Conservation (phyloP, 2,329 filamentous ascomycete species). For the Aspergillus flavus region DNA sequence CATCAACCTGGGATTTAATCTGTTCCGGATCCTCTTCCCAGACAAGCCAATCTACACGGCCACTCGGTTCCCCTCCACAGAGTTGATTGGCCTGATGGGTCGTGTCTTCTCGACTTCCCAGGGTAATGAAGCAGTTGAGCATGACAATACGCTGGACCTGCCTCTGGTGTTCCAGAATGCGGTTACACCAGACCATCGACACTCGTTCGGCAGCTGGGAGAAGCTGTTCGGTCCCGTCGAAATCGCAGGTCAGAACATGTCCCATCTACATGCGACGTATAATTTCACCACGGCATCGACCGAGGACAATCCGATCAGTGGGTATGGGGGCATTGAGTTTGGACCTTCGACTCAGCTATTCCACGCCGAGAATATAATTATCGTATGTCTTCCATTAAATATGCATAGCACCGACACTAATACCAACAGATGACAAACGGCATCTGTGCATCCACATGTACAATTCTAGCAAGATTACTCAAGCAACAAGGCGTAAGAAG, state of each 20-base stretch:
- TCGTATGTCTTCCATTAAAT: slow-evolving; percentile 20
- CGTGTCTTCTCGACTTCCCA: slow-evolving; percentile 22
- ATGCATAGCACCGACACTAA: too few species aligned
- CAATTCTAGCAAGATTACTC: slow-evolving; percentile 60
- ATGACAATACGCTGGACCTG: background rate
- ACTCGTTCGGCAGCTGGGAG: slow-evolving; percentile 45
- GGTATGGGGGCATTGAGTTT: slow-evolving; percentile 24
- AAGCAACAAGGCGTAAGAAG: slow-evolving; percentile 57
- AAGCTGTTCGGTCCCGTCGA: slow-evolving; percentile 46
- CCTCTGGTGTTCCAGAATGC: background rate
- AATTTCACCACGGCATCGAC: slow-evolving; percentile 28
- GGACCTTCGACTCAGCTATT: slow-evolving; percentile 28
- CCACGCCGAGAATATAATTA: slow-evolving; percentile 37
- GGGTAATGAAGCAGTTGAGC: background rate
- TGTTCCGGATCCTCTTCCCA: slow-evolving; percentile 60
- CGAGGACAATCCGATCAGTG: slow-evolving; percentile 25
- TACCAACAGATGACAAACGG: slow-evolving; percentile 54
- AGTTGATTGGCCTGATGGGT: slow-evolving; percentile 41
- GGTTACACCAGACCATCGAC: slow-evolving; percentile 29
- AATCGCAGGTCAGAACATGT: slow-evolving; percentile 21
- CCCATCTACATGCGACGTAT: slow-evolving; percentile 29
- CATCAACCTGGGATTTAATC: slow-evolving; percentile 50
- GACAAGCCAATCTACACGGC: slow-evolving; percentile 47
- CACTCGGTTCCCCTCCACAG: slow-evolving; percentile 51
- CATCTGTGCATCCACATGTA: slow-evolving; percentile 62